Evolutionary conservation across 768 basidiomycete genomes (phyloP), one percentile per base, ranked within the genome.

Genomic region (Tephrocybe sp.): DNA sequence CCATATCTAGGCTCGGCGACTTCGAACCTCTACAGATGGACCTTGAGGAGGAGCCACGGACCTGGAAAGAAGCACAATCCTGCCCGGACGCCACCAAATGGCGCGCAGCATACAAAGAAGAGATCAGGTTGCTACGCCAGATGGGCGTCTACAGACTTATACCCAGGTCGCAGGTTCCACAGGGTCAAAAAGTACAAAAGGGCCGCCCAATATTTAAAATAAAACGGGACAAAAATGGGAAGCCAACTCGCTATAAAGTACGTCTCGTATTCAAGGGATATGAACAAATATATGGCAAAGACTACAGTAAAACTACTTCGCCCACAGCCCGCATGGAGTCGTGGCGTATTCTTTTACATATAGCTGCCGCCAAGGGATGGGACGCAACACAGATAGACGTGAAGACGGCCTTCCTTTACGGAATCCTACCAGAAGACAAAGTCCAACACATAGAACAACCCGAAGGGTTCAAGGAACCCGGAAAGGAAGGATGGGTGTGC

Each of bases 371-470:
- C 0, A 21, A 51, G 14, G 58, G 59, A 44, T 64, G 64, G 54
- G 59, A 63, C 1, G 34, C 72, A 2, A 56, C 67, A 8, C 66
- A 69, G 46, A 48, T 71, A 4, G 70, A 72, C 50, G 50, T 74
- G 38, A 68, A 69, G 33, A 59, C 61, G 0, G 69, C 65, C 28
- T 51, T 46, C 45, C 28, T 30, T 5, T 50, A 60, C 42, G 59
- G 57, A 6, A 8, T 42, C 4, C 25, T 49, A 0, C 62, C 28
- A 5, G 28, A 57, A 6, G 59, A 65, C 30, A 41, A 53, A 3
- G 66, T 74, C 40, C 46, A 48, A 20, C 77, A 68, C 54, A 70
- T 75, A 65, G 46, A 65, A 20, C 62, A 68, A 26, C 71, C 70
- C 0, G 55, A 54, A 0, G 68, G 71, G 4, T 66, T 63, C 21